These are phyloP conservation scores for Thelonectria discophora DNA, from an alignment of 2,329 filamentous ascomycete genomes.

Conservation along the genomic window DNA sequence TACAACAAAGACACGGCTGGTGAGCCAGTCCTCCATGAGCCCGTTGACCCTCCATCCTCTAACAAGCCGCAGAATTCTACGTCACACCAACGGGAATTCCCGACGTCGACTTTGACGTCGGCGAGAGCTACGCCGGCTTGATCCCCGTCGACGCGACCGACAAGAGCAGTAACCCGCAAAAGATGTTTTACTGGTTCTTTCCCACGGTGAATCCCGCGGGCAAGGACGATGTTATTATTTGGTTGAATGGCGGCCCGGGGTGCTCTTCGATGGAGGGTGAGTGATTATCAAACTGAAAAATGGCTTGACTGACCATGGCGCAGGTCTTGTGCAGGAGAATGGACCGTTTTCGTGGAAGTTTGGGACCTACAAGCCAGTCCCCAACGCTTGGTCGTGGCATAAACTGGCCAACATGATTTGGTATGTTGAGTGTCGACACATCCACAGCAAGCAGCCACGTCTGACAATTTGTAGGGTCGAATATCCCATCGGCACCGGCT, in stretches of 20 bases:
- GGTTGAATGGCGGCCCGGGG: slow-evolving; percentile 35
- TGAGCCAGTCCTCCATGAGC: not conserved
- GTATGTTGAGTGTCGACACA: not conserved
- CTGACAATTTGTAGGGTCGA: slow-evolving; percentile 59
- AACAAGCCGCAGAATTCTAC: not conserved
- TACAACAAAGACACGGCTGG: slow-evolving; percentile 15
- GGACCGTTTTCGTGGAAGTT: slow-evolving; percentile 74
- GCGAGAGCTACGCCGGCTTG: slow-evolving; percentile 25
- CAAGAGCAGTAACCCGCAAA: slow-evolving; percentile 22
- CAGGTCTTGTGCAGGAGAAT: slow-evolving; percentile 75
- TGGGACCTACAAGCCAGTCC: slow-evolving; percentile 71
- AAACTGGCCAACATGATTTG: slow-evolving; percentile 59
- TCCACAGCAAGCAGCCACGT: no score
- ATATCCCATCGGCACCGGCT: slow-evolving; percentile 72
- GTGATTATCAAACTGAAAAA: not conserved
- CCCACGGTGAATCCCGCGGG: slow-evolving; percentile 35
- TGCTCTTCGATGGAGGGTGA: slow-evolving; percentile 19
- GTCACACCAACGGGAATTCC: slow-evolving; percentile 17
- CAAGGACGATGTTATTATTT: slow-evolving; percentile 36
- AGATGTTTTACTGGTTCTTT: slow-evolving; percentile 39
- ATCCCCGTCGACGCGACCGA: slow-evolving; percentile 23
- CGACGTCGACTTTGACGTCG: slow-evolving; percentile 13
- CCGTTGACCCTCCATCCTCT: not conserved
- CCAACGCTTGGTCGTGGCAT: slow-evolving; percentile 72
- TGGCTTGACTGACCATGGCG: not conserved